A percentile compares a stretch with the other conserved stretches of the same genome.
Conservation (phyloP, 2,329 filamentous ascomycete genomes). For the Cladosporium sp. region DNA sequence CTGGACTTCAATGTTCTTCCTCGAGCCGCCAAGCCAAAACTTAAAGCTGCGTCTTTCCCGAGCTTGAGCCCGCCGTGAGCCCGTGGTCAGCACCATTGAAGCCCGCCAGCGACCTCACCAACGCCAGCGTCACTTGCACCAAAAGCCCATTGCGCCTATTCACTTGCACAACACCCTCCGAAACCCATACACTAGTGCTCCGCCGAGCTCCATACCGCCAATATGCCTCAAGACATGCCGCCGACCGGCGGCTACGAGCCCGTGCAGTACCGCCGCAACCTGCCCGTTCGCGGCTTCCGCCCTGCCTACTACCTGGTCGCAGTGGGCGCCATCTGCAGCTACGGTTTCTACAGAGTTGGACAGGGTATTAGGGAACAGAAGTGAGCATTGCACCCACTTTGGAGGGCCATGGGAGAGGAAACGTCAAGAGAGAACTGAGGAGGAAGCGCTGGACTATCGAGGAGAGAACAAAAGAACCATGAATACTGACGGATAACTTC, state of each 20-base stretch:
- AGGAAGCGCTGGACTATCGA: neutral
- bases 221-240: constrained; percentile 98
- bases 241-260: constrained; percentile 91
- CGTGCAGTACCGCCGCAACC: constrained; percentile 97
- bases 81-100: constrained; percentile 21
- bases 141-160: constrained; percentile 15
- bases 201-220: constrained; percentile 25
- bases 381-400: constrained; percentile 49
- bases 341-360: constrained; percentile 85
- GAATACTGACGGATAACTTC: constrained; percentile 23
- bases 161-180: neutral
- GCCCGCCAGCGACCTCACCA: constrained; percentile 8
- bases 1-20: neutral
- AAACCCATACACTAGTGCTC: constrained; percentile 10
- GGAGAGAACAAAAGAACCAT: neutral
- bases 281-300: constrained; percentile 87
- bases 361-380: constrained; percentile 86
- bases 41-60: constrained; percentile 2
- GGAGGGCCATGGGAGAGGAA: neutral
- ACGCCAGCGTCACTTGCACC: constrained; percentile 15
- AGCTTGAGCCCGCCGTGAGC: constrained; percentile 12
- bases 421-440: neutral
- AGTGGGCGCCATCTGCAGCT: constrained; percentile 77
- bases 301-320: constrained; percentile 77
- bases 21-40: constrained; percentile 5